A percentile compares a stretch with the other conserved stretches of the same genome.
Conservation (phyloP, 129 eudicot species). For the Lactuca sativa region DNA sequence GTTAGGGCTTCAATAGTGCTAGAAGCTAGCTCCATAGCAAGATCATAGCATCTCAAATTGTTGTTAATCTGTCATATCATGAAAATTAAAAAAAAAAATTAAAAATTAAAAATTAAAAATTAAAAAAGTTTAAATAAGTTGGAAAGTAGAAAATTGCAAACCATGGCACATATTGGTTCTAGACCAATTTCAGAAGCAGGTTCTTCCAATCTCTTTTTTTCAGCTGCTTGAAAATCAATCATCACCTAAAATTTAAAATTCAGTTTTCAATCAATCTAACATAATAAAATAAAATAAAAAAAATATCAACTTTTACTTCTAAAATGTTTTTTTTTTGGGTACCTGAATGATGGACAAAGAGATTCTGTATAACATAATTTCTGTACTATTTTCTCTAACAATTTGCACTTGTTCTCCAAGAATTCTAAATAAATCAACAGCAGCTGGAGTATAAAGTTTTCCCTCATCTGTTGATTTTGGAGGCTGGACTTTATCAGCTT, state of each 20-base stretch:
- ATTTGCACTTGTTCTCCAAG: constrained; percentile 96
- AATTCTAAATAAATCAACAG: constrained; percentile 94
- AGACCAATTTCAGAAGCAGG: constrained; percentile 98
- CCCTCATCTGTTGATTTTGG: constrained; percentile 96
- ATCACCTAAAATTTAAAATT: constrained; percentile 52
- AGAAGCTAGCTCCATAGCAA: constrained; percentile 91
- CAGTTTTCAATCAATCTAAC: neutral
- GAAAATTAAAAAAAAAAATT: neutral
- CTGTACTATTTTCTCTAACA: constrained; percentile 97
- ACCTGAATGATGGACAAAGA: constrained; percentile 96
- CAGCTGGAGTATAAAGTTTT: constrained; percentile 94
- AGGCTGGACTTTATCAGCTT: constrained; percentile 91
- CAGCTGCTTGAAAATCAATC: constrained; percentile 95
- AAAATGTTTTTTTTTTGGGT: neutral
- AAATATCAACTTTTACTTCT: too few species aligned
- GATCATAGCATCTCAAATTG: constrained; percentile 94
- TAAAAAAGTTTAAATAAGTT: too few species aligned
- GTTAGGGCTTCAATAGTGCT: constrained; percentile 96
- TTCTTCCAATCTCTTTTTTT: constrained; percentile 84
- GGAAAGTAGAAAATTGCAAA: constrained; percentile 28
- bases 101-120: too few species aligned
- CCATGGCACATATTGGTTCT: constrained; percentile 96
- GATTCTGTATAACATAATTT: constrained; percentile 90
- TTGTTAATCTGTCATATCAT: constrained; percentile 65
- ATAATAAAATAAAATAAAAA: too few species aligned